Base-by-base conservation (phyloP, 495 filamentous ascomycete species). In the Podospora pseudoanserina region DNA sequence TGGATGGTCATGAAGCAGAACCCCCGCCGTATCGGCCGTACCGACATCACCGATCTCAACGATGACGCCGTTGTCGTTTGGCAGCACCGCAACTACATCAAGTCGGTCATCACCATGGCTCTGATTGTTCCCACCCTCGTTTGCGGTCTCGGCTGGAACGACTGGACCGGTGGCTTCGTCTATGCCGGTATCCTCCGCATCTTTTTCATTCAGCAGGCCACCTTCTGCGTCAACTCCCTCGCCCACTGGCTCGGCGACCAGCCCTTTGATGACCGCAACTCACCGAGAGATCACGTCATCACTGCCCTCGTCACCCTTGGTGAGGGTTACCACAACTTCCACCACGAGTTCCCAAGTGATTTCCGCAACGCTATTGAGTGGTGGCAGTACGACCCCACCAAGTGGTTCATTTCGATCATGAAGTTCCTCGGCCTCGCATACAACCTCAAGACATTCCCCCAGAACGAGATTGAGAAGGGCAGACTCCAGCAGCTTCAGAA, bases 231-330 rank as follows among this genome's bases (percentile, higher is more conserved):
- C 86, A 99, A 99, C 88, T 97, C 93, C 62, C 85, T 99, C 67
- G 95, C 95, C 68, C 95, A 99, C 84, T 99, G 94, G 94, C 91
- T 99, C 76, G 95, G 95, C 70, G 95, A 99, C 77, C 95, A 99
- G 82, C 95, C 95, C 64, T 99, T 99, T 79, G 95, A 99, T 70
- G 95, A 99, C 87, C 93, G 94, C 79, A 97, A 99, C 88, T 95
- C 91, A 66, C 95, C 95, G 70, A 91, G 95, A 75, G 95, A 99
- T 77, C 95, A 97, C 80, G 87, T 97, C 76, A 89, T 99, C 80
- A 99, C 95, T 58, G 95, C 95, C 61, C 82, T 99, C 15, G 91
- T 96, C 66, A 99, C 95, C 60, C 92, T 99, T 32, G 95, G 95
- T 62, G 95, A 99, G 80, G 95, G 95, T 63, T 99, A 99, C 84